Evolutionary conservation across 257 asterid genomes (phyloP).

Genomic region (Craterostigma plantagineum): DNA sequence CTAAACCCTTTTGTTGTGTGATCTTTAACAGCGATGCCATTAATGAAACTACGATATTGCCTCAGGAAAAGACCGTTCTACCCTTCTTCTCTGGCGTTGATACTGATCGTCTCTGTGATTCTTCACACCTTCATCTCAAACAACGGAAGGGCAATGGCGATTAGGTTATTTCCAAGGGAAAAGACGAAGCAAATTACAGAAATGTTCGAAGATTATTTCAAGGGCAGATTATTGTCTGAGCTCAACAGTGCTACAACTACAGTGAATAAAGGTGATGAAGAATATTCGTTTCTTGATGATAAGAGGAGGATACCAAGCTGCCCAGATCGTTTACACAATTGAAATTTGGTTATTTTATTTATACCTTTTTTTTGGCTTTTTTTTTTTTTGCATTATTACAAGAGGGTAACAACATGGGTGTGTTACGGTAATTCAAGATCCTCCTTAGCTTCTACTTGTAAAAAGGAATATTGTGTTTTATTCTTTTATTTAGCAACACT

Average conservation of each 20-base stretch:
- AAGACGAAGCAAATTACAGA: conserved; percentile 22
- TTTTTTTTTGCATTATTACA: no score
- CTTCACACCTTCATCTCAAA: conserved; percentile 15
- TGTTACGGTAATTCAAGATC: no score
- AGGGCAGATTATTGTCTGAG: conserved; percentile 12
- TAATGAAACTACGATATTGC: conserved; percentile 13
- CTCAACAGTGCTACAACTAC: conserved; percentile 9
- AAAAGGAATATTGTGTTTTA: no score
- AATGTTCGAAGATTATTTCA: conserved; percentile 30
- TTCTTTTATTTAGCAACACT: no score
- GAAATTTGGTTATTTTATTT: background rate
- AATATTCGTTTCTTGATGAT: conserved; percentile 28
- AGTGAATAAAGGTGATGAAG: conserved; percentile 1
- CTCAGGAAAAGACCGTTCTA: conserved; percentile 16
- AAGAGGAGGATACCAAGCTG: conserved; percentile 32
- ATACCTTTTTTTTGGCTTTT: no score
- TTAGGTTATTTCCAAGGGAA: conserved; percentile 26
- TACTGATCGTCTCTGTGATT: conserved; percentile 18
- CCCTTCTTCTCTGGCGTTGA: conserved; percentile 9
- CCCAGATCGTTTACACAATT: conserved; percentile 88
- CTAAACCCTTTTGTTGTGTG: conserved; percentile 25
- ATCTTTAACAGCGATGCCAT: conserved; percentile 31
- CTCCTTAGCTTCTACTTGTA: no score
- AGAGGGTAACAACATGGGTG: no score
- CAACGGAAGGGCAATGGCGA: conserved; percentile 22